A percentile compares a stretch with the other conserved stretches of the same genome.
These are phyloP conservation scores for Blastomyces parvus DNA, from an alignment of 2,329 filamentous ascomycete species.

Conservation along the genomic window DNA sequence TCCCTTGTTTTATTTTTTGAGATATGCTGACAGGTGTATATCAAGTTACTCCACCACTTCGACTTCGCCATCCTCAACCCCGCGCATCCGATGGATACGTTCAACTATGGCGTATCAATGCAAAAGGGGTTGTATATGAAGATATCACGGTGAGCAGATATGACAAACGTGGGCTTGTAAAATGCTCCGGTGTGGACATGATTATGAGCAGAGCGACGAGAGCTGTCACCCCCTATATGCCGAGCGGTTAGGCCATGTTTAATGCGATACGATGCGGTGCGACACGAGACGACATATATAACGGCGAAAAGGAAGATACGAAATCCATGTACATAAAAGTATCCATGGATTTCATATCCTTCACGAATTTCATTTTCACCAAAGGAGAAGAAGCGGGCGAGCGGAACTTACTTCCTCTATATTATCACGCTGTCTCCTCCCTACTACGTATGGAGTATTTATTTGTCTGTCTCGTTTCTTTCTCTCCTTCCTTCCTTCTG, in stretches of 20 bases:
- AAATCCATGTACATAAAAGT: background rate
- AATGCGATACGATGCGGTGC: background rate
- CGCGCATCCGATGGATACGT: slow-evolving; percentile 1
- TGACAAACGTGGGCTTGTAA: background rate
- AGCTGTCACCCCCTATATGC: background rate
- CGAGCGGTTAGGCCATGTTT: background rate
- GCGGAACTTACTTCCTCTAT: too few species aligned
- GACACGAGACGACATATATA: background rate
- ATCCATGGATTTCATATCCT: background rate
- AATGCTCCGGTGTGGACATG: background rate
- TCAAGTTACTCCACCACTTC: slow-evolving; percentile 5
- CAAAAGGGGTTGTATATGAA: background rate
- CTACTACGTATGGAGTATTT: too few species aligned
- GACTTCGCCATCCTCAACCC: slow-evolving; percentile 8
- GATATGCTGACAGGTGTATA: background rate
- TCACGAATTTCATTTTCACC: background rate
- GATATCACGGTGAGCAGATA: background rate
- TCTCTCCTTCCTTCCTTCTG: too few species aligned
- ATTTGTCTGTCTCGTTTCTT: too few species aligned
- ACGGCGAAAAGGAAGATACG: background rate
- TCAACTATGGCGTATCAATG: background rate
- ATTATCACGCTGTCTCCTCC: too few species aligned
- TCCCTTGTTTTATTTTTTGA: background rate
- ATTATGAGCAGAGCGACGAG: background rate
- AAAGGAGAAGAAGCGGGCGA: too few species aligned